phyloP scores from a whole-genome alignment of 1,284 basidiomycete species.

The Austroboletus niveus region DNA sequence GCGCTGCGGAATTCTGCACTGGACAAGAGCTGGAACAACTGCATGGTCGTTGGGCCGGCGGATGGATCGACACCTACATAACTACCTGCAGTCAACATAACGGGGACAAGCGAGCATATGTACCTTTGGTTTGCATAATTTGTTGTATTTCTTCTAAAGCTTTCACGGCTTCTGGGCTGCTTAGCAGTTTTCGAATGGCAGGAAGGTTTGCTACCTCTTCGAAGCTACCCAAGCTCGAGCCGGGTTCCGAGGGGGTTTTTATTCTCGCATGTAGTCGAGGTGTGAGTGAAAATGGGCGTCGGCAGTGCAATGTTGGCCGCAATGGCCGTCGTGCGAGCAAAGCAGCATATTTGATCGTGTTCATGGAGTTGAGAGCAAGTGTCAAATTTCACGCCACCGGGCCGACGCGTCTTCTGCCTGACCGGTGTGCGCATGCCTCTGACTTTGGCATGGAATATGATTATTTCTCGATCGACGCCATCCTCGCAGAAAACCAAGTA shows the following conservation, averaged over 20 bases:
- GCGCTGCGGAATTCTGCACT: slow-evolving; percentile 52
- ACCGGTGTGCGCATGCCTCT: neutral
- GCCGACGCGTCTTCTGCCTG: slow-evolving; percentile 14
- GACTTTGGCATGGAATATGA: slow-evolving; percentile 68
- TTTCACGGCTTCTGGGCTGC: slow-evolving; percentile 48
- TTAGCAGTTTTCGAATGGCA: slow-evolving; percentile 47
- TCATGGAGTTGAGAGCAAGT: slow-evolving; percentile 19
- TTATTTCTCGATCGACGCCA: slow-evolving; percentile 86
- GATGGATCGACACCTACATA: slow-evolving; percentile 46
- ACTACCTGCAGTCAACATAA: slow-evolving; percentile 1
- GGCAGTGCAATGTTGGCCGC: slow-evolving; percentile 14
- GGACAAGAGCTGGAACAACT: slow-evolving; percentile 52
- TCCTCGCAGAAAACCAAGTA: slow-evolving; percentile 88
- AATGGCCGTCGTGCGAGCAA: slow-evolving; percentile 13
- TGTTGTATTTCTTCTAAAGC: slow-evolving; percentile 45
- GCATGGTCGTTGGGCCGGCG: slow-evolving; percentile 46
- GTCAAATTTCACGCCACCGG: slow-evolving; percentile 20
- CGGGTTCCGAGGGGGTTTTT: slow-evolving; percentile 33
- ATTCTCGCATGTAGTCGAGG: slow-evolving; percentile 33
- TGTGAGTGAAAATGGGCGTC: slow-evolving; percentile 38
- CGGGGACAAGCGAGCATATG: neutral
- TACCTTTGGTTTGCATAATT: slow-evolving; percentile 54
- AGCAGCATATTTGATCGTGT: slow-evolving; percentile 13
- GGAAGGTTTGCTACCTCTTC: slow-evolving; percentile 39
- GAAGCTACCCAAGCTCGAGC: slow-evolving; percentile 39